A percentile compares a stretch with the other conserved stretches of the same genome.
These are phyloP conservation scores for Corylus heterophylla DNA, from an alignment of 306 rosid species.

Conservation along the genomic window DNA sequence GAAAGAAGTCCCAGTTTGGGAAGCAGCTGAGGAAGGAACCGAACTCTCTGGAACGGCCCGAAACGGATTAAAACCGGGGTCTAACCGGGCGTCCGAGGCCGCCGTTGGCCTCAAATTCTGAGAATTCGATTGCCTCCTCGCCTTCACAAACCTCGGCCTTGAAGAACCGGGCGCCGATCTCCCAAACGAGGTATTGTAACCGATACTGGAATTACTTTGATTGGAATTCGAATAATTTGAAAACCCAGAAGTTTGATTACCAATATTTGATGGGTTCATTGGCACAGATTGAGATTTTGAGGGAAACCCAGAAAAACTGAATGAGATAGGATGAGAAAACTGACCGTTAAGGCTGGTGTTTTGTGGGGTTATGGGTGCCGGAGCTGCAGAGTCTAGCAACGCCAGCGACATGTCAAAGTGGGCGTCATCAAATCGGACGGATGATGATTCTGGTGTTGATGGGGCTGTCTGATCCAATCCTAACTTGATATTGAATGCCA, in stretches of 20 bases:
- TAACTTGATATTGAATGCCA: background rate
- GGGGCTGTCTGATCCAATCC: slow-evolving; percentile 3
- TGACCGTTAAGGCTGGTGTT: slow-evolving; percentile 25
- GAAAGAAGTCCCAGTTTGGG: slow-evolving; percentile 23
- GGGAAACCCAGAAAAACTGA: slow-evolving; percentile 28
- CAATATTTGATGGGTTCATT: slow-evolving; percentile 59
- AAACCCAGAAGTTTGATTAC: slow-evolving; percentile 44
- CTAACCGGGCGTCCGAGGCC: slow-evolving; percentile 24
- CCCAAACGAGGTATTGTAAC: slow-evolving; percentile 44
- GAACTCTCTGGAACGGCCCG: slow-evolving; percentile 25
- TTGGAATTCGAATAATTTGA: slow-evolving; percentile 41
- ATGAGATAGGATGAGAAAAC: slow-evolving; percentile 27
- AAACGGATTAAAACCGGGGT: slow-evolving; percentile 55
- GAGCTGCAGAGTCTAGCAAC: slow-evolving; percentile 37
- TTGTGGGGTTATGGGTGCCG: slow-evolving; percentile 19
- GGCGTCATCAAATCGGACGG: slow-evolving; percentile 46
- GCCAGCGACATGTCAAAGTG: slow-evolving; percentile 44
- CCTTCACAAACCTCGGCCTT: slow-evolving; percentile 65
- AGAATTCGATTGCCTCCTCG: slow-evolving; percentile 52
- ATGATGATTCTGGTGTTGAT: slow-evolving; percentile 1
- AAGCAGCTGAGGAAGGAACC: slow-evolving; percentile 15
- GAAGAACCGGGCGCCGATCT: slow-evolving; percentile 51
- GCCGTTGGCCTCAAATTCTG: slow-evolving; percentile 38
- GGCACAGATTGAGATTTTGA: slow-evolving; percentile 19
- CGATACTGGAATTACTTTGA: slow-evolving; percentile 28